Evolutionary conservation across 1,284 basidiomycete genomes (phyloP).

Genomic region (Somion occarium): DNA sequence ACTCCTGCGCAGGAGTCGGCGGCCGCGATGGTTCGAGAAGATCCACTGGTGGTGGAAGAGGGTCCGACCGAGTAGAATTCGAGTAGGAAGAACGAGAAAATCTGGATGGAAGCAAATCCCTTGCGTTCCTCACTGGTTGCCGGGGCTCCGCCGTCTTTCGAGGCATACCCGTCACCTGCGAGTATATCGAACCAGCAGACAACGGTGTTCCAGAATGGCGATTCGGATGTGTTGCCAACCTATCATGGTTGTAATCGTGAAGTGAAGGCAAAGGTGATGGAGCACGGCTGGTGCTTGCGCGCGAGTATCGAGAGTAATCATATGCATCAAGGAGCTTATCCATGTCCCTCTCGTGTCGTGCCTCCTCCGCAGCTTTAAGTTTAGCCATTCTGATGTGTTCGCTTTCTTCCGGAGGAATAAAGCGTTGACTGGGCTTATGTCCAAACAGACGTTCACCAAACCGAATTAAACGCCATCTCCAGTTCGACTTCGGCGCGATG

Average conservation of each 20-base stretch:
- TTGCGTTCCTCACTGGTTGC: slow-evolving; percentile 51
- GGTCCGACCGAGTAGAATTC: slow-evolving; percentile 14
- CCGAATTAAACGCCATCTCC: slow-evolving; percentile 50
- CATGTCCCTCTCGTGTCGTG: slow-evolving; percentile 44
- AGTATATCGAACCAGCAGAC: slow-evolving; percentile 57
- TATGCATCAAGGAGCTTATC: slow-evolving; percentile 49
- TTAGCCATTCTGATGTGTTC: slow-evolving; percentile 33
- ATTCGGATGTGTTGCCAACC: slow-evolving; percentile 14
- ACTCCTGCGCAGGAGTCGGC: slow-evolving; percentile 55
- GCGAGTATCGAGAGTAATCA: slow-evolving; percentile 36
- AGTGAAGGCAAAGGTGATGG: slow-evolving; percentile 33
- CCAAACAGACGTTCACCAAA: slow-evolving; percentile 58
- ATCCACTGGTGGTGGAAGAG: slow-evolving; percentile 14
- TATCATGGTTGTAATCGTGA: slow-evolving; percentile 22
- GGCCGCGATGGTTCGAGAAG: slow-evolving; percentile 22
- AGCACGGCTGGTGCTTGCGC: slow-evolving; percentile 28
- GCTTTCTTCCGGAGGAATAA: slow-evolving; percentile 25
- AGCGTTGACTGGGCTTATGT: slow-evolving; percentile 29
- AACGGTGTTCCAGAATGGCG: slow-evolving; percentile 26
- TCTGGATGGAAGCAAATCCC: slow-evolving; percentile 36
- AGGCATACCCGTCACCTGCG: slow-evolving; percentile 60
- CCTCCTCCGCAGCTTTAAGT: slow-evolving; percentile 43
- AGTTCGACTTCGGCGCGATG: slow-evolving; percentile 40
- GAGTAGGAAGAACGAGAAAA: slow-evolving; percentile 42
- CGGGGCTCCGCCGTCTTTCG: slow-evolving; percentile 57